Evolutionary conservation across 306 rosid species (phyloP).

Genomic region (Benincasa hispida): DNA sequence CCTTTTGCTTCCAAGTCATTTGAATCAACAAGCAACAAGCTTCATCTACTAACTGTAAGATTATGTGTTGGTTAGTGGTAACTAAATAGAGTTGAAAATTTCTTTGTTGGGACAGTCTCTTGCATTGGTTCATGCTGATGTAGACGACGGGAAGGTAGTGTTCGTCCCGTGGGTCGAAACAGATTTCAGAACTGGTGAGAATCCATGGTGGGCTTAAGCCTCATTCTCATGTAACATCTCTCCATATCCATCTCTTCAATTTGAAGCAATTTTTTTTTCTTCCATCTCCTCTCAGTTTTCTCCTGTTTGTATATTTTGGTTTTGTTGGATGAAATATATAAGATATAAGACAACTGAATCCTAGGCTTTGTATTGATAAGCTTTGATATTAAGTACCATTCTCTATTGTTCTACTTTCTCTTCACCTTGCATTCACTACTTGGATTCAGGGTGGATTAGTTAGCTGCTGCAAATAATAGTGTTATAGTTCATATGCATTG

Average conservation of each 20-base stretch:
- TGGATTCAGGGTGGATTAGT: not conserved
- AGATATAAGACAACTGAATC: not conserved
- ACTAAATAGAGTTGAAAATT: not conserved
- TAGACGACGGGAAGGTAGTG: conserved; percentile 63
- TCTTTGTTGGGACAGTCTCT: conserved; percentile 44
- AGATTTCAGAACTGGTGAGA: conserved; percentile 78
- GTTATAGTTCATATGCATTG: not conserved
- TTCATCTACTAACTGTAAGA: not conserved
- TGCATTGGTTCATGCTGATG: conserved; percentile 66
- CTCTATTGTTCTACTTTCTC: not conserved
- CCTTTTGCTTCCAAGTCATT: not conserved
- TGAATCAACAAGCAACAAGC: not conserved
- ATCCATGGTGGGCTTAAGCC: conserved; percentile 77
- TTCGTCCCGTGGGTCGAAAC: conserved; percentile 96
- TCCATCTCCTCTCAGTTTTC: not conserved
- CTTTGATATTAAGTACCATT: not conserved
- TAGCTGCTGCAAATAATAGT: not conserved
- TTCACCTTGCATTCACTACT: not conserved
- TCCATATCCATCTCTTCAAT: not conserved
- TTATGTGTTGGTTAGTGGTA: not conserved
- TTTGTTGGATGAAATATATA: not conserved
- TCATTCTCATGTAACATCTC: conserved; percentile 18
- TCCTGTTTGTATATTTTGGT: not conserved
- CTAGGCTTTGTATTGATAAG: not conserved
- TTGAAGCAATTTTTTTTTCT: conserved; percentile 4